Evolutionary conservation across 805 yeast genomes (phyloP).

Genomic region (Tanozyma kutaoensis): DNA sequence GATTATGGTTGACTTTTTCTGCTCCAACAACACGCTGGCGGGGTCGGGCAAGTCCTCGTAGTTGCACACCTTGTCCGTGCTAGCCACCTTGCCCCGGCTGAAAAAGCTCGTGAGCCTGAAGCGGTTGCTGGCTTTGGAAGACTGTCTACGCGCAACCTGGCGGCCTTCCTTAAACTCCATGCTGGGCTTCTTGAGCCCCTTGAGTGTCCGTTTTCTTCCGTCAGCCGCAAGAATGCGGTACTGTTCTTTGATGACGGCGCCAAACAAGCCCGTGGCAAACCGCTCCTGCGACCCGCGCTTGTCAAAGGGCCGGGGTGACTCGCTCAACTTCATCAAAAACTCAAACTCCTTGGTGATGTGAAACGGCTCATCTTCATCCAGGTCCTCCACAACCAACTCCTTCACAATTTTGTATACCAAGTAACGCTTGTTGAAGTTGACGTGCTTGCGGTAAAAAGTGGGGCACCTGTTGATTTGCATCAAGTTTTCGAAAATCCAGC

Average conservation of each 20-base stretch:
- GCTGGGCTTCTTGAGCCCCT: slow-evolving; percentile 3
- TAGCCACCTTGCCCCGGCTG: too few relatives aligned
- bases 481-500: slow-evolving; percentile 79
- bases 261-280: too few relatives aligned
- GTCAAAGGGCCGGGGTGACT: too few relatives aligned
- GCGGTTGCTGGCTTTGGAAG: too few relatives aligned
- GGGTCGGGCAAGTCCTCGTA: slow-evolving; percentile 50
- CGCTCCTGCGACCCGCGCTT: too few relatives aligned
- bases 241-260: too few relatives aligned
- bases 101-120: too few relatives aligned
- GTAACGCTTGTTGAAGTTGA: slow-evolving; percentile 71
- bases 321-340: slow-evolving; percentile 38
- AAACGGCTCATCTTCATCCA: slow-evolving; percentile 9
- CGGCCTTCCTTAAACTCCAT: too few relatives aligned
- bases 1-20: slow-evolving; percentile 36
- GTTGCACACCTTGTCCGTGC: slow-evolving; percentile 31
- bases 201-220: not conserved
- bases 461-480: slow-evolving; percentile 55
- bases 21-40: slow-evolving; percentile 20
- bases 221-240: too few relatives aligned
- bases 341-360: slow-evolving; percentile 33
- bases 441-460: slow-evolving; percentile 52
- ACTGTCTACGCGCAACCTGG: not conserved
- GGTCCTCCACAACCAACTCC: slow-evolving; percentile 25
- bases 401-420: slow-evolving; percentile 23